Percentiles rank a stretch among this genome's conserved stretches.
phyloP scores from a whole-genome alignment of 129 eudicot species.

The Dittrichia graveolens region DNA sequence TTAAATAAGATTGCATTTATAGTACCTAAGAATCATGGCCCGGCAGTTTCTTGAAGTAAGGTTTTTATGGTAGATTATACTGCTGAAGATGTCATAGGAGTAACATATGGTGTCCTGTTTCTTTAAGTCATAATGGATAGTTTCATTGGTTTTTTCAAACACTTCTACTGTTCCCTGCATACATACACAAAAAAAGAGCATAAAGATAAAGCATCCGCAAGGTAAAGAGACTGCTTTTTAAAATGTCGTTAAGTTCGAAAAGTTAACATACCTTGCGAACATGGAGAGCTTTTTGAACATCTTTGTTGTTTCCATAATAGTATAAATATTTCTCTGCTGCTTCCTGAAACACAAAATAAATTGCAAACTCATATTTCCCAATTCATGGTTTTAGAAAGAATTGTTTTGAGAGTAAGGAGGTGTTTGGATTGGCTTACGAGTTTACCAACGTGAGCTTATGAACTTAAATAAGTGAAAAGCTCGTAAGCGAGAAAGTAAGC shows the following conservation, averaged over 20 bases:
- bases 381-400: neutral
- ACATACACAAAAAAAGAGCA: neutral
- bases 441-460: neutral
- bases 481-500: too few species aligned
- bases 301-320: slow-evolving; percentile 28
- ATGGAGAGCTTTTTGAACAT: slow-evolving; percentile 34
- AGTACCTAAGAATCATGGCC: slow-evolving; percentile 28
- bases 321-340: slow-evolving; percentile 17
- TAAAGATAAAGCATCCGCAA: neutral
- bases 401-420: neutral
- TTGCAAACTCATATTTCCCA: neutral
- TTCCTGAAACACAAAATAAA: slow-evolving; percentile 15
- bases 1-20: neutral
- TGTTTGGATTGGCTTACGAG: too few species aligned
- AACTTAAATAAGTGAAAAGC: too few species aligned
- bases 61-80: slow-evolving; percentile 25
- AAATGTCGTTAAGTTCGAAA: neutral
- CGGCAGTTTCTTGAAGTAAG: slow-evolving; percentile 27
- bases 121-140: slow-evolving; percentile 27
- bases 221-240: too few species aligned
- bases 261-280: slow-evolving; percentile 44
- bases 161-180: slow-evolving; percentile 31
- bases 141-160: slow-evolving; percentile 26
- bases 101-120: slow-evolving; percentile 26
- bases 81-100: slow-evolving; percentile 33